Evolutionary conservation across 768 basidiomycete genomes (phyloP), one percentile per base, ranked within the genome.

Genomic region (Dioszegia aurantiaca): DNA sequence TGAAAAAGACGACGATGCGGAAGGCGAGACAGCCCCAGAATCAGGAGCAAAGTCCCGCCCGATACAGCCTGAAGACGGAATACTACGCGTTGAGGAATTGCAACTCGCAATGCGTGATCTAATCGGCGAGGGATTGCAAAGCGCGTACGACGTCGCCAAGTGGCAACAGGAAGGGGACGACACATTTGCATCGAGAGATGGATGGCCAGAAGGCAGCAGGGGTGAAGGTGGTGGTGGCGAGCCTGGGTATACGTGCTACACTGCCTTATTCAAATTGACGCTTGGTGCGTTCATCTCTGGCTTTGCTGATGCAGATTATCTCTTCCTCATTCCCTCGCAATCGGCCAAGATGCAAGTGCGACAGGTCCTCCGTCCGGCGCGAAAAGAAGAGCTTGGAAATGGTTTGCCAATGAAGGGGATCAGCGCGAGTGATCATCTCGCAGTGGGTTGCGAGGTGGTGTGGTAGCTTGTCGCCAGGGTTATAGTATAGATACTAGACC

Each of bases 191-290:
- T 73, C 77, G 44, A 78, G 87, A 63, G 73, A 80, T 1, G 63
- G 68, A n/a, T 60, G 59, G 39, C 43, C 57, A n/a, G 31, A 44
- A 23, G 28, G 27, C 3, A 19, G 10, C 14, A 42, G 48, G 14
- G 37, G 17, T 27, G 48, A 30, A 11, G 30, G 44, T 11, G 60
- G 53, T 4, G 49, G 45, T 56, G 77, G 77, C 19, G 90, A 93
- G 70, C 90, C 91, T 2, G 82, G 84, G 73, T 97, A 86, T 80
- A 93, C 92, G 36, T 89, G 87, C 70, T 94, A 87, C 69, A 90
- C 93, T 0, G 84, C 89, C 74, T 86, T 86, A 68, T 93, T 90
- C 89, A 83, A 87, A 68, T 78, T 86, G 9, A 86, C 87, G 2
- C 72, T 93, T 70, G 90, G 90, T 87, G 65, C 60, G 79, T 70